A percentile compares a stretch with the other conserved stretches of the same genome.
These are phyloP conservation scores for Cutaneotrichosporon sp. DNA, from an alignment of 1,284 basidiomycete species.

Conservation along the genomic window DNA sequence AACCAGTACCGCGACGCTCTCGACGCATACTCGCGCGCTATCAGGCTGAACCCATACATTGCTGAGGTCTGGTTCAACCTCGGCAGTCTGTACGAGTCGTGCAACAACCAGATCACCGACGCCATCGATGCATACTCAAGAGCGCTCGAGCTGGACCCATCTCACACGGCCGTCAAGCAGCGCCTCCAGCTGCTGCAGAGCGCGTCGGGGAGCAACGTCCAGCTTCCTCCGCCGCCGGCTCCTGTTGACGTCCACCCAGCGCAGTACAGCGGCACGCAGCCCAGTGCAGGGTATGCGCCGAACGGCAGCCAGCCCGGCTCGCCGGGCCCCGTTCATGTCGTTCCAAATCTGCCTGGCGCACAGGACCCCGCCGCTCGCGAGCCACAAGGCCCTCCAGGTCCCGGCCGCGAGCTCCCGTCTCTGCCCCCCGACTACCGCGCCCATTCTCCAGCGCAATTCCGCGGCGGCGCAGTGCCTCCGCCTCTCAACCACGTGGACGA, in stretches of 20 bases:
- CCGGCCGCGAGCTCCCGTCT: slow-evolving; percentile 38
- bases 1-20: slow-evolving; percentile 98
- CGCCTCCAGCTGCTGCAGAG: slow-evolving; percentile 71
- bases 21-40: slow-evolving; percentile 96
- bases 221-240: slow-evolving; percentile 72
- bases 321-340: slow-evolving; percentile 23
- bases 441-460: slow-evolving; percentile 37
- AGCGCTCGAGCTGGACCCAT: slow-evolving; percentile 81
- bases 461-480: slow-evolving; percentile 41
- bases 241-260: slow-evolving; percentile 95
- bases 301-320: slow-evolving; percentile 26
- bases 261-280: slow-evolving; percentile 63
- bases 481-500: slow-evolving; percentile 44
- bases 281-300: slow-evolving; percentile 13
- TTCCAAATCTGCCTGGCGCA: no score
- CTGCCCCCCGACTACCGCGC: slow-evolving; percentile 19
- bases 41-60: slow-evolving; percentile 98
- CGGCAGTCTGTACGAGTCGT: slow-evolving; percentile 92
- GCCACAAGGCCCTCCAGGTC: slow-evolving; percentile 14
- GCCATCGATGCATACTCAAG: slow-evolving; percentile 97
- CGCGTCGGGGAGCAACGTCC: slow-evolving; percentile 71
- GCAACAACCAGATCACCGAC: slow-evolving; percentile 98
- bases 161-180: slow-evolving; percentile 70
- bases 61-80: slow-evolving; percentile 99
- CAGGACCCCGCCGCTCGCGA: slow-evolving; percentile 6